A percentile compares a stretch with the other conserved stretches of the same genome.
phyloP scores from a whole-genome alignment of 768 basidiomycete genomes.

The Leccinum ochraceum region DNA sequence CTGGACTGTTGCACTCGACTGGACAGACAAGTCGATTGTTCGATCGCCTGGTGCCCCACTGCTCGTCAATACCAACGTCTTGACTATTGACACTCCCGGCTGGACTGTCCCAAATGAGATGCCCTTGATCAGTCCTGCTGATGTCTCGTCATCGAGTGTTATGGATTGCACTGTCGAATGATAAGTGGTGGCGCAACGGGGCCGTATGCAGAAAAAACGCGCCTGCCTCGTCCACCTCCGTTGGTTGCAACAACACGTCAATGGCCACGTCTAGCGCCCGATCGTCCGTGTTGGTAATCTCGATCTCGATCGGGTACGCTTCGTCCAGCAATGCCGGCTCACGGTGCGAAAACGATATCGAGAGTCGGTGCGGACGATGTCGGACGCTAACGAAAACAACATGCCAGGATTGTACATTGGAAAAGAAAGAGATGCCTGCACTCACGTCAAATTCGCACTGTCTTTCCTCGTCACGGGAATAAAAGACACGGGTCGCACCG shows the following conservation, averaged over 20 bases:
- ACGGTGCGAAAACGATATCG: constrained; percentile 56
- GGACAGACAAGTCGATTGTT: constrained; percentile 78
- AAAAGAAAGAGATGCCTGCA: background rate
- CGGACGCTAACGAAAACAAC: too few species aligned
- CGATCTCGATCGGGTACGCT: constrained; percentile 69
- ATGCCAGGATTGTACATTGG: background rate
- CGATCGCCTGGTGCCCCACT: constrained; percentile 69
- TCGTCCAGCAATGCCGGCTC: constrained; percentile 81
- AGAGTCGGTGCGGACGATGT: constrained; percentile 47
- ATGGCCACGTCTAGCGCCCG: constrained; percentile 66
- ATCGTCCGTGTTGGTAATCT: constrained; percentile 71
- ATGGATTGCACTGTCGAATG: constrained; percentile 56
- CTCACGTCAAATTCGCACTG: constrained; percentile 50
- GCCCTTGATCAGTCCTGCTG: constrained; percentile 73
- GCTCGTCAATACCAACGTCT: constrained; percentile 64
- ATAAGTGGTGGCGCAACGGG: too few species aligned
- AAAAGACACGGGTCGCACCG: constrained; percentile 53
- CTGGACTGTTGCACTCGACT: constrained; percentile 44
- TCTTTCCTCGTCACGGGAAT: constrained; percentile 51
- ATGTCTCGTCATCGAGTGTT: constrained; percentile 58
- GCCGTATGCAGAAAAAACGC: constrained; percentile 19
- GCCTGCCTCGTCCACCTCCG: constrained; percentile 75
- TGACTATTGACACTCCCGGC: constrained; percentile 57
- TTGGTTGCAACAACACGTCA: constrained; percentile 80
- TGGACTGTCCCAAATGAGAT: constrained; percentile 62